A percentile compares a stretch with the other conserved stretches of the same genome.
These are phyloP conservation scores for Phialocephala subalpina DNA, from an alignment of 2,329 filamentous ascomycete genomes.

Conservation along the genomic window DNA sequence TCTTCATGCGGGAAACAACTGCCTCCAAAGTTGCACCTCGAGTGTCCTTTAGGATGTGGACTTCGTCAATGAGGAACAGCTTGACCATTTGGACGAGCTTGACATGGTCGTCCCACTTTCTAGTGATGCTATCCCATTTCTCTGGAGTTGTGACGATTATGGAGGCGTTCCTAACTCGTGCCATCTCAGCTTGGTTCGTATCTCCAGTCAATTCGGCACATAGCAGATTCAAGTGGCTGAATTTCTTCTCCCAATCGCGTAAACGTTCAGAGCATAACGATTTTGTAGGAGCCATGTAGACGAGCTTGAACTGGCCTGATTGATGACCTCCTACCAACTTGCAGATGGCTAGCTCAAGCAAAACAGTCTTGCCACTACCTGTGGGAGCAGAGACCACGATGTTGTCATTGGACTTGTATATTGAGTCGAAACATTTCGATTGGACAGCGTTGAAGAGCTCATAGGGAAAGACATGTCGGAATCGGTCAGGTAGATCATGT, in stretches of 20 bases:
- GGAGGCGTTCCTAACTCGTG: slow-evolving; percentile 74
- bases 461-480: slow-evolving; percentile 76
- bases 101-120: slow-evolving; percentile 85
- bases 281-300: slow-evolving; percentile 88
- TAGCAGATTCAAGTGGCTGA: slow-evolving; percentile 69
- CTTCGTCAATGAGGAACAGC: slow-evolving; percentile 86
- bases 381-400: slow-evolving; percentile 84
- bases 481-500: slow-evolving; percentile 71
- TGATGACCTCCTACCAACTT: slow-evolving; percentile 65
- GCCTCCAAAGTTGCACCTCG: slow-evolving; percentile 84
- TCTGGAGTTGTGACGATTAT: slow-evolving; percentile 90
- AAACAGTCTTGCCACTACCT: slow-evolving; percentile 83
- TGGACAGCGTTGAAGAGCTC: slow-evolving; percentile 83
- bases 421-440: slow-evolving; percentile 75
- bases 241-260: slow-evolving; percentile 81
- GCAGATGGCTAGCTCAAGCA: slow-evolving; percentile 85
- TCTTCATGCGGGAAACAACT: slow-evolving; percentile 88
- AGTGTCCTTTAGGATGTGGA: slow-evolving; percentile 83
- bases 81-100: slow-evolving; percentile 78
- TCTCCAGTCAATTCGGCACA: slow-evolving; percentile 86
- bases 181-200: slow-evolving; percentile 72
- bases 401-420: slow-evolving; percentile 76
- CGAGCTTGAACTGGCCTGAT: slow-evolving; percentile 75
- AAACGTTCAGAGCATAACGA: slow-evolving; percentile 81
- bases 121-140: slow-evolving; percentile 90